Evolutionary conservation across 352 stramenopile species (phyloP), one percentile per base, ranked within the genome.

Genomic region (Phytophthora aleatoria): DNA sequence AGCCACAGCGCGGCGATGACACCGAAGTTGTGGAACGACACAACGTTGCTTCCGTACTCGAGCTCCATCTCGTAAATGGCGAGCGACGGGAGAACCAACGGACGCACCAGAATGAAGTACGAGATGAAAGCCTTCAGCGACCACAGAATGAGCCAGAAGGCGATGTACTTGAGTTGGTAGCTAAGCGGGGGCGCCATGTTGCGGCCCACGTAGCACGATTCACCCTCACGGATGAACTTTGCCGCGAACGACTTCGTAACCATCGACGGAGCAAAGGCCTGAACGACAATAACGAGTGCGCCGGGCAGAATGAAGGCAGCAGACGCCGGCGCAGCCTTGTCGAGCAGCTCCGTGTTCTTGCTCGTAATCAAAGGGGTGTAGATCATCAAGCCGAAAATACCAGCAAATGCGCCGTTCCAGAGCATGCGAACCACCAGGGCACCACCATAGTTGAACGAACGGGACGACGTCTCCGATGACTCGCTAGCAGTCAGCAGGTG

Each of bases 161-260:
- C 77, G 41, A 88, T 88, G 64, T 91, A 91, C 74, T 82, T 80
- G 49, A 85, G 49, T 39, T 87, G 78, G 59, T 73, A 89, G 42
- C 60, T 73, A 6, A 85, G 41, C n/a, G 79, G 77, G 38, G 77
- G 82, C 38, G 82, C 68, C 79, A 91, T 91, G 60, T 91, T 81
- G 28, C 82, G 79, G 15, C 82, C 82, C 11, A 88, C 79, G 51
- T 81, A 91, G 70, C 79, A 91, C 5, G 62, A 63, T 50, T 89
- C 79, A 35, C 82, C 82, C 69, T 91, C 82, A 44, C 82, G 79
- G 28, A 91, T 78, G 51, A 91, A 91, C 59, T 91, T 91, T 59
- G 74, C 76, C 11, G 76, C 75, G 36, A 85, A 85, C n/a, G 77
- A 76, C 27, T 73, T 80, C 16, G 64, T 74, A 20, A 91, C 67